phyloP scores from a whole-genome alignment of 306 rosid species.

The Lathyrus tuberosus region DNA sequence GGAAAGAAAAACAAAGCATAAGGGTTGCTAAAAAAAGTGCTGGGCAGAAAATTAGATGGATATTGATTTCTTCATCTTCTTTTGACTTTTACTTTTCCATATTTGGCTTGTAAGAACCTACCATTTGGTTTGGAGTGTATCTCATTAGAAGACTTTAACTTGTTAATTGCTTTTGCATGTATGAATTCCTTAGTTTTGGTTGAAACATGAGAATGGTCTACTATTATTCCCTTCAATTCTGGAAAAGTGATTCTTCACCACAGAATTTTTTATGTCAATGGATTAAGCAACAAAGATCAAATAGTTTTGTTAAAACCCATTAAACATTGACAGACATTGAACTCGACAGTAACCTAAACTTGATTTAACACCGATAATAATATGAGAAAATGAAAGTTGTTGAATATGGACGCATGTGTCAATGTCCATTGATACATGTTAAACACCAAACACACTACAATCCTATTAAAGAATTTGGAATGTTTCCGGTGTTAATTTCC shows the following conservation, averaged over 20 bases:
- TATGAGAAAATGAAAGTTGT: background rate
- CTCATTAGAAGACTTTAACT: constrained; percentile 1
- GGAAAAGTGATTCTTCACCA: constrained; percentile 24
- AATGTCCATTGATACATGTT: too few relatives aligned
- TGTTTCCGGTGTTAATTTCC: too few relatives aligned
- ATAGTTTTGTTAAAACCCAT: background rate
- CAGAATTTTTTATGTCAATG: background rate
- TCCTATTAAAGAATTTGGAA: too few relatives aligned
- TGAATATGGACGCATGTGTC: background rate
- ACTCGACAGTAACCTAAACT: background rate
- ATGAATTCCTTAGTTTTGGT: constrained; percentile 13
- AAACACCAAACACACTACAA: too few relatives aligned
- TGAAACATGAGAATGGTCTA: constrained; percentile 21
- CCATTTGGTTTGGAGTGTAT: constrained; percentile 31
- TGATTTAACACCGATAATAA: background rate
- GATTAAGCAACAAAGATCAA: background rate
- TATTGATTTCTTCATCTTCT: constrained; percentile 12
- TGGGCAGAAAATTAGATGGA: constrained; percentile 22
- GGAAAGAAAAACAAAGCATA: constrained; percentile 48
- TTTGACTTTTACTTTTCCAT: constrained; percentile 29
- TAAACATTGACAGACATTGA: background rate
- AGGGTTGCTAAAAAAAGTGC: constrained; percentile 31
- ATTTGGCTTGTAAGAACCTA: constrained; percentile 43
- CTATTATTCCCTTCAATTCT: constrained; percentile 13
- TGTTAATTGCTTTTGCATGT: constrained; percentile 1